Percentiles rank a stretch among this genome's conserved stretches.
These are phyloP conservation scores for Calvatia gigantea DNA, from an alignment of 768 basidiomycete species.

Conservation along the genomic window DNA sequence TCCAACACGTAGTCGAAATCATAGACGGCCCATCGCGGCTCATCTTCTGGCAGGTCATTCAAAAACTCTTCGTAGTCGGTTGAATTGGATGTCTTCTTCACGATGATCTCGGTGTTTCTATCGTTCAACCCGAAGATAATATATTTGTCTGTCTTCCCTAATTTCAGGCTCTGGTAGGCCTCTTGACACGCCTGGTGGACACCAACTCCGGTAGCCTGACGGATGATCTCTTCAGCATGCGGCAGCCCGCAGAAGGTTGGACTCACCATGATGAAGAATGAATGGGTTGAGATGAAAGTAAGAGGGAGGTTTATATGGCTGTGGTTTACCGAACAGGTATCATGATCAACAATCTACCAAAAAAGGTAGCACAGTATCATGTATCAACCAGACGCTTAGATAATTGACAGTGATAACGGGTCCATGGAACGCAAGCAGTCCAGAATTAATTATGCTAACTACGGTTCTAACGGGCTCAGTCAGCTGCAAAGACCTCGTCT, in stretches of 20 bases:
- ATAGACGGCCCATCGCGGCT: constrained; percentile 89
- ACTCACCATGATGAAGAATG: constrained; percentile 26
- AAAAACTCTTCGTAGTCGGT: constrained; percentile 71
- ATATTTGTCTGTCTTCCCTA: constrained; percentile 61
- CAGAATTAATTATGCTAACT: neutral
- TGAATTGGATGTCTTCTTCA: constrained; percentile 57
- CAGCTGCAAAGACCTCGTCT: constrained; percentile 60
- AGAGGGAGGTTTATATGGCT: constrained; percentile 26
- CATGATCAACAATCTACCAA: constrained; percentile 13
- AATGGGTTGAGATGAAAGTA: constrained; percentile 19
- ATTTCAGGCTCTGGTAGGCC: constrained; percentile 68
- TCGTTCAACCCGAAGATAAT: constrained; percentile 73
- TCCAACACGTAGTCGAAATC: constrained; percentile 82
- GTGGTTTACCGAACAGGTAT: constrained; percentile 15
- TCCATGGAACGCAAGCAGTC: neutral
- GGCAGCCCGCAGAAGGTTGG: neutral
- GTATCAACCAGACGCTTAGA: constrained; percentile 8
- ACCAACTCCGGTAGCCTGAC: constrained; percentile 63
- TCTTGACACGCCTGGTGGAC: constrained; percentile 56
- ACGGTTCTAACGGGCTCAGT: neutral
- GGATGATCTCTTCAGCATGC: constrained; percentile 1
- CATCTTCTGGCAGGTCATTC: constrained; percentile 62
- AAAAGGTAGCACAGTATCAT: constrained; percentile 9
- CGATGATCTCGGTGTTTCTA: constrained; percentile 67
- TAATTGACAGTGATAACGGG: neutral